These are phyloP conservation scores for Dothiorella sarmentorum DNA, from an alignment of 2,329 filamentous ascomycete genomes.

Conservation along the genomic window DNA sequence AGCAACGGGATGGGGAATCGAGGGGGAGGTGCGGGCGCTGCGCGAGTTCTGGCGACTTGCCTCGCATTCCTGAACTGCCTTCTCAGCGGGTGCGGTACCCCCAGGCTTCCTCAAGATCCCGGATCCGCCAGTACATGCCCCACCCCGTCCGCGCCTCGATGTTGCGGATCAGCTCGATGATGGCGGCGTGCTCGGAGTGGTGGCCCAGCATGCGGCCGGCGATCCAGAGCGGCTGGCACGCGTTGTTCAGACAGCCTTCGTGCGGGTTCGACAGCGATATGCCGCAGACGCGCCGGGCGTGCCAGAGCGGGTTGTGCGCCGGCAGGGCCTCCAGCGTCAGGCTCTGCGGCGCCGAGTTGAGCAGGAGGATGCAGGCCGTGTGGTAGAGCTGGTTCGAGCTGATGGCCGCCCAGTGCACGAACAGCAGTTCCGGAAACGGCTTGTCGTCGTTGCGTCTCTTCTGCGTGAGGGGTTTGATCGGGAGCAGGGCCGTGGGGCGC, in stretches of 20 bases:
- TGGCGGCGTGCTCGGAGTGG: constrained; percentile 39
- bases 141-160: constrained; percentile 55
- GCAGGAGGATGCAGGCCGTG: constrained; percentile 52
- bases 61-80: constrained; percentile 25
- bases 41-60: constrained; percentile 25
- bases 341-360: constrained; percentile 39
- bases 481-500: constrained; percentile 47
- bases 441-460: constrained; percentile 33
- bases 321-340: constrained; percentile 31
- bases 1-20: constrained; percentile 44
- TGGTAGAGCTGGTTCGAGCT: constrained; percentile 58
- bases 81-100: constrained; percentile 25
- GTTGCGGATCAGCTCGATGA: constrained; percentile 45
- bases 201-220: constrained; percentile 55
- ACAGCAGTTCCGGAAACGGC: constrained; percentile 53
- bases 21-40: constrained; percentile 22
- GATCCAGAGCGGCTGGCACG: constrained; percentile 57
- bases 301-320: constrained; percentile 49
- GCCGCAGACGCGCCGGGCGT: constrained; percentile 54
- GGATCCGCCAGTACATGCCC: constrained; percentile 53
- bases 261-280: constrained; percentile 57
- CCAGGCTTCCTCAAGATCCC: constrained; percentile 46
- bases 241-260: constrained; percentile 55
- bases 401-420: constrained; percentile 53
- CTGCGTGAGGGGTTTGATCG: constrained; percentile 41